phyloP scores from a whole-genome alignment of 1,284 basidiomycete genomes.

The Sutorius eximius region DNA sequence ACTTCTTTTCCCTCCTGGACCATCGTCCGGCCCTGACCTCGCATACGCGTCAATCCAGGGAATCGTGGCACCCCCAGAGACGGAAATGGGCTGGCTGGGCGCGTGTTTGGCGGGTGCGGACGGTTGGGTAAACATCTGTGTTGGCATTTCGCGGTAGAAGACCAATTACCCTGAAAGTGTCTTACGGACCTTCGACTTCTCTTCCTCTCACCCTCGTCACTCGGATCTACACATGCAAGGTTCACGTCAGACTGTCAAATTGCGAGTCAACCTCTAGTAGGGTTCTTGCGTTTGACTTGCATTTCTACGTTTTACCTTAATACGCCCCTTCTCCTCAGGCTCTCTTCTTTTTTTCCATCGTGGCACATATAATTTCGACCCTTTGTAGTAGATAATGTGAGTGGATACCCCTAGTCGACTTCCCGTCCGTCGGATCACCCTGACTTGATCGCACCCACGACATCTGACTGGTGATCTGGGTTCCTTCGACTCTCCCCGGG shows the following conservation, averaged over 20 bases:
- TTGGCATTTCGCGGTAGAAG: constrained; percentile 52
- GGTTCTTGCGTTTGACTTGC: neutral
- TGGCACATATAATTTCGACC: constrained; percentile 9
- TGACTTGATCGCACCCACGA: neutral
- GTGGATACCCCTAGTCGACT: constrained; percentile 6
- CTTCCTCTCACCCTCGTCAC: neutral
- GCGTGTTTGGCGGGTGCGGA: constrained; percentile 89
- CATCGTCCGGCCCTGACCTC: constrained; percentile 41
- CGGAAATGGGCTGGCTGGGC: constrained; percentile 92
- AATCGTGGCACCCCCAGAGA: constrained; percentile 79
- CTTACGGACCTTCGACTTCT: neutral
- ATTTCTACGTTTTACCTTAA: neutral
- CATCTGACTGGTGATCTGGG: neutral
- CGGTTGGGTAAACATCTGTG: constrained; percentile 90
- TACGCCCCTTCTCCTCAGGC: neutral
- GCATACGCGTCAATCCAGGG: constrained; percentile 84
- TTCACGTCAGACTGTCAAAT: neutral
- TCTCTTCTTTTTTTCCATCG: constrained; percentile 5
- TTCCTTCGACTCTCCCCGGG: neutral
- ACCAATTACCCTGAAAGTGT: neutral
- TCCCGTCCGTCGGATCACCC: constrained; percentile 2
- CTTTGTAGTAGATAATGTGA: constrained; percentile 9
- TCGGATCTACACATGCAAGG: neutral
- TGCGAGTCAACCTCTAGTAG: neutral
- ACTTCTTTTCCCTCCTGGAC: constrained; percentile 56